phyloP scores from a whole-genome alignment of 768 basidiomycete species.

The Boletales sp. region DNA sequence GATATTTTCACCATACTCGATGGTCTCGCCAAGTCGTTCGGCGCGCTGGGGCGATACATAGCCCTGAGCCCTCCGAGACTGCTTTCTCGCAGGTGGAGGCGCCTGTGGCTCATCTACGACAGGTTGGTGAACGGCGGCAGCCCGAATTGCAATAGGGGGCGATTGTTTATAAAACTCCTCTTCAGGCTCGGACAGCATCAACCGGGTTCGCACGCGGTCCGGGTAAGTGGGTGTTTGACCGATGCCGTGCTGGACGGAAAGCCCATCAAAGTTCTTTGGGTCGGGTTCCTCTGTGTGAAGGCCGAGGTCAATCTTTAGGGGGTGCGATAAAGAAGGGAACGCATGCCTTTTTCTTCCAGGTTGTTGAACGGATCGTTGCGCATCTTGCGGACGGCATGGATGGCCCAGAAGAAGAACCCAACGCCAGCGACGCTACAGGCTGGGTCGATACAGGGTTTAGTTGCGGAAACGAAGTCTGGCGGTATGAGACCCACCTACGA shows the following conservation, averaged over 20 bases:
- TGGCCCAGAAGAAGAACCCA: constrained; percentile 17
- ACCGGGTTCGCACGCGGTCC: constrained; percentile 9
- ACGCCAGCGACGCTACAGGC: constrained; percentile 16
- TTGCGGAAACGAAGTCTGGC: not conserved
- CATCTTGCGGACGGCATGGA: constrained; percentile 22
- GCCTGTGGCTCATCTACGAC: not conserved
- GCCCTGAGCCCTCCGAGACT: not conserved
- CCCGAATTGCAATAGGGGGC: not conserved
- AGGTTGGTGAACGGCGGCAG: no score
- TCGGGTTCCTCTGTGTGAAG: not conserved
- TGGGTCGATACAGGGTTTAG: not conserved
- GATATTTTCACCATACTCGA: not conserved
- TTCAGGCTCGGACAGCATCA: constrained; percentile 1
- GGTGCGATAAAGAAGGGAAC: not conserved
- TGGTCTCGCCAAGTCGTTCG: not conserved
- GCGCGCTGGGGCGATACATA: not conserved
- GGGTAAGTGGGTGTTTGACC: constrained; percentile 3
- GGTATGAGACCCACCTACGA: constrained; percentile 16
- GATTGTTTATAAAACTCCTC: not conserved
- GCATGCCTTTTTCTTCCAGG: constrained; percentile 1
- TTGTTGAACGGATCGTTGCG: constrained; percentile 7
- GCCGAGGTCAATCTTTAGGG: not conserved
- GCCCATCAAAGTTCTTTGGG: not conserved
- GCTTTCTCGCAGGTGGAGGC: constrained; percentile 1
- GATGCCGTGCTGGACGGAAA: constrained; percentile 2